Percentiles rank a stretch among this genome's conserved stretches.
Conservation (phyloP, 305 asterid species). For the Fraxinus sp. region DNA sequence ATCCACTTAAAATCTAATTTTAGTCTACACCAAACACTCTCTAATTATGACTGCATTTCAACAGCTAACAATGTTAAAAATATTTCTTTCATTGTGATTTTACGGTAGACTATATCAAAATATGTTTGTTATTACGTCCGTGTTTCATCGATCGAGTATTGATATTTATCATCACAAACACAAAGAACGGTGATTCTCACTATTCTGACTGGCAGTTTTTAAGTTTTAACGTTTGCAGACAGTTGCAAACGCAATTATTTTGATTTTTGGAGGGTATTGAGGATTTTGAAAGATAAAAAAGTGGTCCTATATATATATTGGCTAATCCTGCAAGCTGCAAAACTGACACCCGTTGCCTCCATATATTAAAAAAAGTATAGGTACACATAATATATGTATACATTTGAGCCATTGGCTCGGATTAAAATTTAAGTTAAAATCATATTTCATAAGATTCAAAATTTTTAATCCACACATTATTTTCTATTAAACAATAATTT, state of each 20-base stretch:
- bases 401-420: background rate
- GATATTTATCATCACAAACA: background rate
- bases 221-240: background rate
- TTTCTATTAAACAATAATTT: no score
- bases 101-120: background rate
- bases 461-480: background rate
- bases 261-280: background rate
- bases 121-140: background rate
- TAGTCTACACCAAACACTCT: no score
- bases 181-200: background rate
- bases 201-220: background rate
- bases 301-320: background rate
- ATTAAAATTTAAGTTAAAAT: background rate
- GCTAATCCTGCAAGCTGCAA: constrained; percentile 25
- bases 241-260: constrained; percentile 1
- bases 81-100: background rate
- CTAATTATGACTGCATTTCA: background rate
- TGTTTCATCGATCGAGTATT: background rate
- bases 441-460: background rate
- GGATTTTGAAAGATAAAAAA: background rate
- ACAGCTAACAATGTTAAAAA: background rate
- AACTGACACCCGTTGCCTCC: constrained; percentile 25
- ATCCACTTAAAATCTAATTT: no score
- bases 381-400: background rate
- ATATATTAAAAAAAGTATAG: background rate